These are phyloP conservation scores for Wallemia mellicola DNA, from an alignment of 1,284 basidiomycete genomes.

Conservation along the genomic window DNA sequence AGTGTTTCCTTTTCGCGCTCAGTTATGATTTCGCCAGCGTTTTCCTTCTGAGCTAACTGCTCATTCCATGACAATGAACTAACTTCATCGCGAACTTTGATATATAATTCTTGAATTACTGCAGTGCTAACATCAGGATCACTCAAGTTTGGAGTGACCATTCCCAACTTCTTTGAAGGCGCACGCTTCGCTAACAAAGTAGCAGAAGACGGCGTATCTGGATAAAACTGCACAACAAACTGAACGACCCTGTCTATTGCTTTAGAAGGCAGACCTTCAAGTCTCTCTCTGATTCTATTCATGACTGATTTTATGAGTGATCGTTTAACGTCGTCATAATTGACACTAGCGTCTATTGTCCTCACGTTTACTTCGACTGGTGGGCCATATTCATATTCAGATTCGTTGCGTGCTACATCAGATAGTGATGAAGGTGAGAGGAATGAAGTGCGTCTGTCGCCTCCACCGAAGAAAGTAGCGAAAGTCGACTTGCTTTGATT, in stretches of 20 bases:
- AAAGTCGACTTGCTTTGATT: not conserved
- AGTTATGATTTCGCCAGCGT: constrained; percentile 9
- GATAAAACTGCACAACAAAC: not conserved
- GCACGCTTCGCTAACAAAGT: not conserved
- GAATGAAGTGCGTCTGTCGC: not conserved
- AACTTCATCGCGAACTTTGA: not conserved
- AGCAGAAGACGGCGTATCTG: not conserved
- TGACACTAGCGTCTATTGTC: not conserved
- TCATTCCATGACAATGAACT: not conserved
- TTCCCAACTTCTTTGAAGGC: not conserved
- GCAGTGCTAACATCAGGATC: not conserved
- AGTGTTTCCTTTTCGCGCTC: constrained; percentile 20
- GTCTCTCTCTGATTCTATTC: not conserved
- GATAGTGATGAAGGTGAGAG: not conserved
- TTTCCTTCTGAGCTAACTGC: constrained; percentile 2
- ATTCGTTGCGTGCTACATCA: not conserved
- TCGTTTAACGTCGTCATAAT: not conserved
- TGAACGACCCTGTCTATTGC: not conserved
- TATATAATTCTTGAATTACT: not conserved
- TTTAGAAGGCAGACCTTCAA: not conserved
- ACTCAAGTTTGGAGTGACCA: not conserved
- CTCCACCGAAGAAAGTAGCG: not conserved
- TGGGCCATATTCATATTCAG: not conserved
- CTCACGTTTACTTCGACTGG: not conserved
- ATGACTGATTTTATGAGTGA: not conserved